Evolutionary conservation across 2,329 filamentous ascomycete species (phyloP).

Genomic region (Acrocalymma vagum): DNA sequence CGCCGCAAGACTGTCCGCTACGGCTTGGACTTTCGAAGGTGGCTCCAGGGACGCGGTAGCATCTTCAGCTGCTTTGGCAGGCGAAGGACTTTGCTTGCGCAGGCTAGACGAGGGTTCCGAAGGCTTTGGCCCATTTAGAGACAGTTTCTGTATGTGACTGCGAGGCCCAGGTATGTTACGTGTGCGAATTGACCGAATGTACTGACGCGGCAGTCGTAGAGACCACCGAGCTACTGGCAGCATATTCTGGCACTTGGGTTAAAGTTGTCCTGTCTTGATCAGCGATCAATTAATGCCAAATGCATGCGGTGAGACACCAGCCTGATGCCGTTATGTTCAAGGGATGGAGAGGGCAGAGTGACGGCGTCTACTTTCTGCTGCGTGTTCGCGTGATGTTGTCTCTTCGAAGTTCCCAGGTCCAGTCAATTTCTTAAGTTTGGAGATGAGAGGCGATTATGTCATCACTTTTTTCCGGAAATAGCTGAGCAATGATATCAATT

Average conservation of each 20-base stretch:
- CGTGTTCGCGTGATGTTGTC: no score
- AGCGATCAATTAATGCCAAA: no score
- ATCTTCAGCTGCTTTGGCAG: slow-evolving; percentile 22
- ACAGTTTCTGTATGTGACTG: slow-evolving; percentile 29
- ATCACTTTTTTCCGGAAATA: no score
- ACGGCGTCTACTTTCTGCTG: no score
- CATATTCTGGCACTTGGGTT: slow-evolving; percentile 29
- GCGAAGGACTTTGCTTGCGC: slow-evolving; percentile 2
- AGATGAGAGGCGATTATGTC: no score
- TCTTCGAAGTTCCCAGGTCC: no score
- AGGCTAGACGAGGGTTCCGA: slow-evolving; percentile 20
- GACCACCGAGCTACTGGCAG: slow-evolving; percentile 35
- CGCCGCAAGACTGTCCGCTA: slow-evolving; percentile 55
- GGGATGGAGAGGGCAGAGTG: no score
- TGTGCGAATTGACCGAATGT: slow-evolving; percentile 30
- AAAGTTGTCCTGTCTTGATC: no score
- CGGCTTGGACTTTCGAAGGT: slow-evolving; percentile 50
- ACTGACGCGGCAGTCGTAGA: slow-evolving; percentile 33
- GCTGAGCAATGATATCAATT: no score
- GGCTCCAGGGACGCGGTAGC: slow-evolving; percentile 15
- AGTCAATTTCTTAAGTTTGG: no score
- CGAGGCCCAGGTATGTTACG: slow-evolving; percentile 31
- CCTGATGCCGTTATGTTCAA: no score
- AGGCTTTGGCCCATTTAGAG: slow-evolving; percentile 17
- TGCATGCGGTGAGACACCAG: no score